Evolutionary conservation across 768 basidiomycete species (phyloP).

Genomic region (Phylloporus sp.): DNA sequence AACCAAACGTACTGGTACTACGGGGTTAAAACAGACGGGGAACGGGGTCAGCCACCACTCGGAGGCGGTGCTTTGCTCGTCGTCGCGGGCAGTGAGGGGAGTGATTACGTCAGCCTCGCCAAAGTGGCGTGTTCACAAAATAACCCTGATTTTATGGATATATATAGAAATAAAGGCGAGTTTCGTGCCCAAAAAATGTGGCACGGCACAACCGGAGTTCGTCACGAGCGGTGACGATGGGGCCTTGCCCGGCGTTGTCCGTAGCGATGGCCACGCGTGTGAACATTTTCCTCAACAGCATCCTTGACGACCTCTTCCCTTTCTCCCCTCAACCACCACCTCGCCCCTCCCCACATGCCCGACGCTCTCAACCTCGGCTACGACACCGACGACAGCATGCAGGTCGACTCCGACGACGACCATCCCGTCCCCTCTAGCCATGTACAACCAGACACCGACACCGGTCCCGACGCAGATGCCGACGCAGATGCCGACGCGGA

Average conservation of each 20-base stretch:
- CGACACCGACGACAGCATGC: constrained; percentile 58
- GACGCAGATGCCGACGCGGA: constrained; percentile 64
- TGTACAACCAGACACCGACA: constrained; percentile 22
- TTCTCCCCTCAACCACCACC: constrained; percentile 36
- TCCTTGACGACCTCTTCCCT: constrained; percentile 39
- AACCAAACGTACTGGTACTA: too few relatives aligned
- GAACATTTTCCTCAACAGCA: constrained; percentile 40
- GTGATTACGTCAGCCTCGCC: constrained; percentile 25
- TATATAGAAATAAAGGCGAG: constrained; percentile 11
- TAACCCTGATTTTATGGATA: background rate
- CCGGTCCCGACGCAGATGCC: constrained; percentile 47
- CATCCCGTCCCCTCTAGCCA: constrained; percentile 14
- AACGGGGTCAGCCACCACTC: too few relatives aligned
- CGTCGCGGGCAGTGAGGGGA: constrained; percentile 20
- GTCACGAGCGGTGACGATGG: constrained; percentile 41
- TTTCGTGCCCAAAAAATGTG: constrained; percentile 31
- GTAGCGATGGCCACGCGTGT: constrained; percentile 40
- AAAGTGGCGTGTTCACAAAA: constrained; percentile 10
- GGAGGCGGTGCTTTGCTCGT: constrained; percentile 15
- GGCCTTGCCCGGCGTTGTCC: constrained; percentile 41
- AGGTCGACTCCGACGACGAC: constrained; percentile 61
- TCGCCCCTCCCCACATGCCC: constrained; percentile 30
- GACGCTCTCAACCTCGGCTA: constrained; percentile 54
- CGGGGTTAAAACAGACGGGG: too few relatives aligned
- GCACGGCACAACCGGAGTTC: constrained; percentile 36